phyloP scores from a whole-genome alignment of 441 rosid species.

The Pelargonium fulgidum region DNA sequence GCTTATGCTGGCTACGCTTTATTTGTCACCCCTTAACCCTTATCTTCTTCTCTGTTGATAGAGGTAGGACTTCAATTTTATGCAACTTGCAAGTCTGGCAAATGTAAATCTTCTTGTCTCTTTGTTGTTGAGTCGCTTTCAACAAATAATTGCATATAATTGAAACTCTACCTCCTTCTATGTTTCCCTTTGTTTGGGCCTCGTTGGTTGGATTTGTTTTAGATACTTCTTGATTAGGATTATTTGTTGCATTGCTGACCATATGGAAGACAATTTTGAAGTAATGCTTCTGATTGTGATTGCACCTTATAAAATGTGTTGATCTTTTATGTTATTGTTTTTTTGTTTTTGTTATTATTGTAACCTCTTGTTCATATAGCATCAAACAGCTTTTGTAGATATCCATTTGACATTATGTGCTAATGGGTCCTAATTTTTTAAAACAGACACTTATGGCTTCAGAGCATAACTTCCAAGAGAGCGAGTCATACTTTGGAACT shows the following conservation, averaged over 20 bases:
- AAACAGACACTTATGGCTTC: conserved; percentile 26
- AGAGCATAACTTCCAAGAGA: conserved; percentile 33
- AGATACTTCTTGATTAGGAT: too few relatives aligned
- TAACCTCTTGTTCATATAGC: not conserved
- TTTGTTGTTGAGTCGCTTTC: too few relatives aligned
- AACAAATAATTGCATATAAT: too few relatives aligned
- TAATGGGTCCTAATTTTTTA: conserved; percentile 14
- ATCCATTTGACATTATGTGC: not conserved
- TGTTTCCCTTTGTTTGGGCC: too few relatives aligned
- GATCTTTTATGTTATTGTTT: not conserved
- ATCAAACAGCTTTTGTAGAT: not conserved
- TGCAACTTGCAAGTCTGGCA: too few relatives aligned
- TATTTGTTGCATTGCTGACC: not conserved
- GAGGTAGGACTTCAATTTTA: too few relatives aligned
- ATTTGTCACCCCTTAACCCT: too few relatives aligned
- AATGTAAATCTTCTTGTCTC: too few relatives aligned
- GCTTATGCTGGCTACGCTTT: too few relatives aligned
- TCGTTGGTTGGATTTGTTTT: too few relatives aligned
- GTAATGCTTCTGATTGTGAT: not conserved
- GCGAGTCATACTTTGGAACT: conserved; percentile 27
- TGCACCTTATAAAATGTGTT: not conserved
- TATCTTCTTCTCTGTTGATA: too few relatives aligned
- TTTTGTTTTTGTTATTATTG: not conserved
- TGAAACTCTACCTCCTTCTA: too few relatives aligned
- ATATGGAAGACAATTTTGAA: not conserved